A percentile compares a stretch with the other conserved stretches of the same genome.
Evolutionary conservation across 2,329 filamentous ascomycete species (phyloP).

Genomic region (Sclerotinia subarctica): DNA sequence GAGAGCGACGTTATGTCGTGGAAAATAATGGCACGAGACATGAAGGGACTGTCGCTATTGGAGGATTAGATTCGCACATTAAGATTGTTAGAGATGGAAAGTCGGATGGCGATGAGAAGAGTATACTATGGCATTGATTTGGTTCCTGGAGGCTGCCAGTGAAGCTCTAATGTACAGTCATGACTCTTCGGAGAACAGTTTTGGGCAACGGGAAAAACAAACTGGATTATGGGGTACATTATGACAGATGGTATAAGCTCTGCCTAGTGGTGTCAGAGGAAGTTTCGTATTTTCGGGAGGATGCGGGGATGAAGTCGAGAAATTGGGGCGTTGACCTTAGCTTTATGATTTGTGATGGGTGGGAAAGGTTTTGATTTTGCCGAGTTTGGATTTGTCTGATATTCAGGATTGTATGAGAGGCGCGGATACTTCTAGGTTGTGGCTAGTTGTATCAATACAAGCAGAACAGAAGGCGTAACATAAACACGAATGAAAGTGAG

Average conservation of each 20-base stretch:
- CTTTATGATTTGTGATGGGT: background rate
- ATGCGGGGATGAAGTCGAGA: background rate
- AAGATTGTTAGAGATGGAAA: background rate
- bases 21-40: background rate
- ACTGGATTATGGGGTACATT: background rate
- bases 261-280: background rate
- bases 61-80: rapidly evolving
- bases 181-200: too few relatives aligned
- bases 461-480: background rate
- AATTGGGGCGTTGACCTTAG: background rate
- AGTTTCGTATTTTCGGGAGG: background rate
- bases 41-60: background rate
- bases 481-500: background rate
- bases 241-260: background rate
- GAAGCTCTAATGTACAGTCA: background rate
- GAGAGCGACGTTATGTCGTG: background rate
- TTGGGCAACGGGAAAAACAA: background rate
- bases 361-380: background rate
- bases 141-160: background rate
- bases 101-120: too few relatives aligned
- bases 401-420: background rate
- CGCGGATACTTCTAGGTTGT: too few relatives aligned
- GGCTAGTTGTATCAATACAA: too few relatives aligned
- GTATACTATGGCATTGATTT: too few relatives aligned
- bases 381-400: background rate